phyloP scores from a whole-genome alignment of 225 moss, liverwort and hornwort species.

The Neckera pumila region DNA sequence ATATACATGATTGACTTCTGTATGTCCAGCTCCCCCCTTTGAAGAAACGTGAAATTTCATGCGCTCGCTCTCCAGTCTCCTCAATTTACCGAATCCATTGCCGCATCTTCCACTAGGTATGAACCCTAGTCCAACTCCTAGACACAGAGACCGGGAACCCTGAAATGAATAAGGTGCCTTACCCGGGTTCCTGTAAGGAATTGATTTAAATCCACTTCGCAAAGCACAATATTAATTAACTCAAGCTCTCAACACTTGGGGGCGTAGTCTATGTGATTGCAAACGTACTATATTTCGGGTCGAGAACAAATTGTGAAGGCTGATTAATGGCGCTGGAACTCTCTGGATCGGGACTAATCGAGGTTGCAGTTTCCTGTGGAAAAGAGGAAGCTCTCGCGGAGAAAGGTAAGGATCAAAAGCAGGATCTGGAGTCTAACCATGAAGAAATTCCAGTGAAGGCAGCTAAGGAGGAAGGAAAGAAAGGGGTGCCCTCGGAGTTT shows the following conservation, averaged over 20 bases:
- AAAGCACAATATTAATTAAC: too few relatives aligned
- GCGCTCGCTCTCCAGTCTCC: background rate
- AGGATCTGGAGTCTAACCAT: background rate
- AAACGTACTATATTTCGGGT: background rate
- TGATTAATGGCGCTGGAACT: background rate
- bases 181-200: background rate
- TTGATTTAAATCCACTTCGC: background rate
- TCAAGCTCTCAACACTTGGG: background rate
- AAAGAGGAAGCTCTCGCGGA: background rate
- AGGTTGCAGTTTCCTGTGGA: too few relatives aligned
- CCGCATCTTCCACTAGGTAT: background rate
- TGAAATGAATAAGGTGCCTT: background rate
- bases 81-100: background rate
- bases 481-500: background rate
- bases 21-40: background rate
- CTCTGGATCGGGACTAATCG: background rate
- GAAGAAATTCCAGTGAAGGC: background rate
- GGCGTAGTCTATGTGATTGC: background rate
- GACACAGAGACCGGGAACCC: background rate
- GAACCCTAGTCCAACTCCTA: background rate
- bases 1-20: background rate
- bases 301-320: background rate
- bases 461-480: background rate
- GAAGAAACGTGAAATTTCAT: background rate
- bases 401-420: background rate